Conservation (phyloP, 1,284 basidiomycete genomes). For the Cutaneotrichosporon spelunceum region DNA sequence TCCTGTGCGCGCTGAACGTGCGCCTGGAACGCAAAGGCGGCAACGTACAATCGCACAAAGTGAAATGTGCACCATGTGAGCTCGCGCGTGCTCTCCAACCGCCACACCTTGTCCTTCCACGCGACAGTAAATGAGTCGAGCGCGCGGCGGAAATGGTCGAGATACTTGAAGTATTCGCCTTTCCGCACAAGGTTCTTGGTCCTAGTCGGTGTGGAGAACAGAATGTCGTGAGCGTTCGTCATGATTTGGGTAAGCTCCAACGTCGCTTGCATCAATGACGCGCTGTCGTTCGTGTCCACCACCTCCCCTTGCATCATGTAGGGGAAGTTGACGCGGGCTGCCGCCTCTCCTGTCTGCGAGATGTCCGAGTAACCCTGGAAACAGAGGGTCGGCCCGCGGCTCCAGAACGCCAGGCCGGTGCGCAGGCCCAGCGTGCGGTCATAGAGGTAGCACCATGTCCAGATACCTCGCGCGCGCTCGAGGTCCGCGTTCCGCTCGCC, state of each 20-base stretch:
- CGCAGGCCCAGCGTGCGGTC: slow-evolving; percentile 51
- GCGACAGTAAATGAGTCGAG: slow-evolving; percentile 37
- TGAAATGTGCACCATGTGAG: slow-evolving; percentile 49
- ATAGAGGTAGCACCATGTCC: slow-evolving; percentile 54
- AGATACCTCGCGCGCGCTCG: slow-evolving; percentile 50
- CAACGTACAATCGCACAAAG: slow-evolving; percentile 53
- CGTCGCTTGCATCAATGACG: slow-evolving; percentile 43
- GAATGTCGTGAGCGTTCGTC: slow-evolving; percentile 53
- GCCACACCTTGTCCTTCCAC: slow-evolving; percentile 45
- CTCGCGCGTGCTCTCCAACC: slow-evolving; percentile 35
- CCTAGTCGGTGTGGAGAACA: slow-evolving; percentile 50
- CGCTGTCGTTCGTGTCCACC: slow-evolving; percentile 31
- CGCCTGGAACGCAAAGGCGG: slow-evolving; percentile 53
- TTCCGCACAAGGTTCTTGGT: slow-evolving; percentile 49
- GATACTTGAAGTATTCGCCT: slow-evolving; percentile 52
- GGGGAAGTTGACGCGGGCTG: slow-evolving; percentile 50
- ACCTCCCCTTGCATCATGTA: slow-evolving; percentile 37
- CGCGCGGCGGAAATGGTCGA: slow-evolving; percentile 44
- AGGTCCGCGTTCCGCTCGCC: slow-evolving; percentile 38
- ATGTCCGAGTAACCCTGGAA: slow-evolving; percentile 49
- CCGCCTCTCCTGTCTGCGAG: slow-evolving; percentile 45
- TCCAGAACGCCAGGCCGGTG: slow-evolving; percentile 53
- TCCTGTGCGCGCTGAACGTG: slow-evolving; percentile 50
- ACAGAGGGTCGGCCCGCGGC: slow-evolving; percentile 49
- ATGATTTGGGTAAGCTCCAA: slow-evolving; percentile 53